These are phyloP conservation scores for Trypanosoma cruzi DNA, from an alignment of 208 protist genomes.

Conservation along the genomic window DNA sequence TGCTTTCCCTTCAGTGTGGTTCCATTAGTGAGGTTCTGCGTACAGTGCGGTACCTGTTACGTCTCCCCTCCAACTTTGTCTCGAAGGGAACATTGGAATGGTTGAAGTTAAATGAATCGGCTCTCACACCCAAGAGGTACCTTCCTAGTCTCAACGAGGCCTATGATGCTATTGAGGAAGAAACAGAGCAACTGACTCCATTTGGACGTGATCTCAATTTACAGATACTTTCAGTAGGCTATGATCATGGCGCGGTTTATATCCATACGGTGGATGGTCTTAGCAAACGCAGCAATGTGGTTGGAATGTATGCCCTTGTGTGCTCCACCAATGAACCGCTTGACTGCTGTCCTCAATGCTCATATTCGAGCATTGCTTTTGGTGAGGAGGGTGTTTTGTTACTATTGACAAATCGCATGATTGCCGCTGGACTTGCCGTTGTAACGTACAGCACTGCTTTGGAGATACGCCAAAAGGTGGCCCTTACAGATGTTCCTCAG, in stretches of 20 bases:
- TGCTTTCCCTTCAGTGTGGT: slow-evolving; percentile 78
- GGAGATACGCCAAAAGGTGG: slow-evolving; percentile 48
- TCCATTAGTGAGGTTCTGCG: slow-evolving; percentile 73
- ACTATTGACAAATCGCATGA: slow-evolving; percentile 81
- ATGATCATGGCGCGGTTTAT: slow-evolving; percentile 51
- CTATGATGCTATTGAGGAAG: slow-evolving; percentile 52
- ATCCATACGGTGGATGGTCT: slow-evolving; percentile 68
- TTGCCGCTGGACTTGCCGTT: slow-evolving; percentile 46
- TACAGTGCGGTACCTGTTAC: slow-evolving; percentile 62
- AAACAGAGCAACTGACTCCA: slow-evolving; percentile 49
- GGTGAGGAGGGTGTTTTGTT: slow-evolving; percentile 43
- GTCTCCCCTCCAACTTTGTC: slow-evolving; percentile 29
- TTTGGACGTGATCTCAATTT: slow-evolving; percentile 37
- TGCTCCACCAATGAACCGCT: slow-evolving; percentile 55
- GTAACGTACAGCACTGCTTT: slow-evolving; percentile 64
- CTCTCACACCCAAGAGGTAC: slow-evolving; percentile 42
- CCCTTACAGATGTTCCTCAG: slow-evolving; percentile 38
- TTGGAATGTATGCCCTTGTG: slow-evolving; percentile 39
- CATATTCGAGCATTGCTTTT: slow-evolving; percentile 68
- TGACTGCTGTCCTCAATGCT: slow-evolving; percentile 46
- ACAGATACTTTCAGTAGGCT: slow-evolving; percentile 63
- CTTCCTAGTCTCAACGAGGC: slow-evolving; percentile 59
- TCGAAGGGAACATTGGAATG: slow-evolving; percentile 50
- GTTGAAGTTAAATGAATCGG: slow-evolving; percentile 43
- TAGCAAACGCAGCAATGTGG: slow-evolving; percentile 53